Conservation (phyloP, 257 asterid genomes). For the Nemophila menziesii region DNA sequence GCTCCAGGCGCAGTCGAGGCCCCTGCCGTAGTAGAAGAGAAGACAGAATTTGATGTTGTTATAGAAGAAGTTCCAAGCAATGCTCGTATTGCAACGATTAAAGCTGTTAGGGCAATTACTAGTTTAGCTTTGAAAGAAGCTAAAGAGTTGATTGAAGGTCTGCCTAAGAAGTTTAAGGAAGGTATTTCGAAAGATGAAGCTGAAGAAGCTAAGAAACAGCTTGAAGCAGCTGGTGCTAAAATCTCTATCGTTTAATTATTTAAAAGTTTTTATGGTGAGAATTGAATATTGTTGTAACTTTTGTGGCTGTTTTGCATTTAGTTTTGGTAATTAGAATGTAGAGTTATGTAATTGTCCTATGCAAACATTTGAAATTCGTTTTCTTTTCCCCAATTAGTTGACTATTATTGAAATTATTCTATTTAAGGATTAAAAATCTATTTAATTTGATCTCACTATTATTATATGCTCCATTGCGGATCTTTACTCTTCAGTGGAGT, state of each 20-base stretch:
- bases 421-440: too few species aligned
- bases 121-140: conserved; percentile 80
- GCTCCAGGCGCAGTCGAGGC: conserved; percentile 36
- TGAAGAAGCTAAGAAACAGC: conserved; percentile 91
- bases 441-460: too few species aligned
- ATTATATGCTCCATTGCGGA: too few species aligned
- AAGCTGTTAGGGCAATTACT: conserved; percentile 82
- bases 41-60: conserved; percentile 81
- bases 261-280: too few species aligned
- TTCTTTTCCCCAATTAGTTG: too few species aligned
- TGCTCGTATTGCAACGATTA: conserved; percentile 66
- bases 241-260: conserved; percentile 44
- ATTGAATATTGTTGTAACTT: neutral
- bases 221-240: conserved; percentile 82
- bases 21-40: conserved; percentile 71
- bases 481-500: too few species aligned
- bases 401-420: too few species aligned
- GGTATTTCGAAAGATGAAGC: conserved; percentile 79
- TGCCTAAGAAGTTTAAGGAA: conserved; percentile 90
- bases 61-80: conserved; percentile 84
- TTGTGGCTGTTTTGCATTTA: neutral
- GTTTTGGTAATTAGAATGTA: neutral
- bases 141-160: conserved; percentile 78
- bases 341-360: too few species aligned
- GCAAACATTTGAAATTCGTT: too few species aligned